Percentiles rank a stretch among this genome's conserved stretches.
Conservation (phyloP, 768 basidiomycete genomes). For the Lentinula edodes region DNA sequence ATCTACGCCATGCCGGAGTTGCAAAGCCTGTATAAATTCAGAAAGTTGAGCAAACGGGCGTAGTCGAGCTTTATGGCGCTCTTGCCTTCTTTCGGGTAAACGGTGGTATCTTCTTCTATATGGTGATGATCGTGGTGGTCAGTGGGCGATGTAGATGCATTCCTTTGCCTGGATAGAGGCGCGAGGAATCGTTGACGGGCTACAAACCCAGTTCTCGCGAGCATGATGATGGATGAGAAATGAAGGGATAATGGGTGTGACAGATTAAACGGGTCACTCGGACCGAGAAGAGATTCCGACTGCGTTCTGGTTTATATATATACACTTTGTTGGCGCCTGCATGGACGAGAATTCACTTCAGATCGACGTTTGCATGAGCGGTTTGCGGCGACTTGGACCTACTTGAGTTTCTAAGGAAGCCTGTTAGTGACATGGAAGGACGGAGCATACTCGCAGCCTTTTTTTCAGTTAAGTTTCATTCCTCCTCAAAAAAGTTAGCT, state of each 20-base stretch:
- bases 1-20: constrained; percentile 64
- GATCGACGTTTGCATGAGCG: too few relatives aligned
- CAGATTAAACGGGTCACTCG: neutral
- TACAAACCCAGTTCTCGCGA: constrained; percentile 10
- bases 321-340: too few relatives aligned
- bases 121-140: constrained; percentile 32
- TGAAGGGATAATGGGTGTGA: neutral
- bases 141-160: constrained; percentile 36
- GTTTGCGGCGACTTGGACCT: too few relatives aligned
- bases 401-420: too few relatives aligned
- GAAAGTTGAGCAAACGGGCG: neutral
- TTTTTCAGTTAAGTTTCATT: too few relatives aligned
- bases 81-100: constrained; percentile 59
- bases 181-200: constrained; percentile 27
- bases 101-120: constrained; percentile 27
- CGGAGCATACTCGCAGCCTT: too few relatives aligned
- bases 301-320: too few relatives aligned
- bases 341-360: too few relatives aligned
- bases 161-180: constrained; percentile 28
- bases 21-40: constrained; percentile 43
- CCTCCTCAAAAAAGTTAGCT: too few relatives aligned
- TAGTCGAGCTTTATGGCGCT: neutral
- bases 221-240: constrained; percentile 5
- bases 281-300: neutral
- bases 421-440: too few relatives aligned